Evolutionary conservation across 495 filamentous ascomycete species (phyloP).

Genomic region (Penicillium antarcticum): DNA sequence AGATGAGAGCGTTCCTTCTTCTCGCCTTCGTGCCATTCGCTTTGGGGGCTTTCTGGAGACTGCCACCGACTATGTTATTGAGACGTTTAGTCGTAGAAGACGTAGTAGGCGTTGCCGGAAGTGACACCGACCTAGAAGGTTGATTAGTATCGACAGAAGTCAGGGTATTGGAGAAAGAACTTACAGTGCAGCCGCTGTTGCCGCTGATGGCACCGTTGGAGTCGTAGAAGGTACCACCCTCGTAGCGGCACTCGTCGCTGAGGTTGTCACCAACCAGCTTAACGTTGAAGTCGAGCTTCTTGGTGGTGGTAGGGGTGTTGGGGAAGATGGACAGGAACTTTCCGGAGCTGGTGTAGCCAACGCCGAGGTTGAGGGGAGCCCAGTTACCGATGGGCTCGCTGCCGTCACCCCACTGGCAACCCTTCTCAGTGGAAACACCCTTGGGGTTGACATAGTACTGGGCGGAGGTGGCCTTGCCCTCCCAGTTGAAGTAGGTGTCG

Average conservation of each 20-base stretch:
- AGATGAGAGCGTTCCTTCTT: conserved; percentile 16
- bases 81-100: conserved; percentile 34
- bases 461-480: conserved; percentile 72
- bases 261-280: conserved; percentile 65
- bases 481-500: conserved; percentile 69
- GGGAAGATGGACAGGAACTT: conserved; percentile 84
- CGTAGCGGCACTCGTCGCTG: conserved; percentile 66
- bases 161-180: conserved; percentile 8
- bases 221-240: conserved; percentile 53
- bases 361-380: conserved; percentile 85
- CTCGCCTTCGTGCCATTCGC: conserved; percentile 5
- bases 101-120: conserved; percentile 45
- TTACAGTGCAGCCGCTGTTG: conserved; percentile 66
- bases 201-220: conserved; percentile 36
- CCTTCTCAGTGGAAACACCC: conserved; percentile 62
- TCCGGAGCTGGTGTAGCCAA: conserved; percentile 60
- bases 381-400: conserved; percentile 71
- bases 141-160: conserved; percentile 4
- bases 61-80: neutral
- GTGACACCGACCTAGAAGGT: conserved; percentile 38
- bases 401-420: conserved; percentile 76
- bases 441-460: conserved; percentile 96
- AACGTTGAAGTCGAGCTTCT: conserved; percentile 67
- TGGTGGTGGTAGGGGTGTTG: conserved; percentile 61
- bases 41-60: conserved; percentile 1